phyloP scores from a whole-genome alignment of 1,139 yeast species.

The Geotrichum citri-aurantii region DNA sequence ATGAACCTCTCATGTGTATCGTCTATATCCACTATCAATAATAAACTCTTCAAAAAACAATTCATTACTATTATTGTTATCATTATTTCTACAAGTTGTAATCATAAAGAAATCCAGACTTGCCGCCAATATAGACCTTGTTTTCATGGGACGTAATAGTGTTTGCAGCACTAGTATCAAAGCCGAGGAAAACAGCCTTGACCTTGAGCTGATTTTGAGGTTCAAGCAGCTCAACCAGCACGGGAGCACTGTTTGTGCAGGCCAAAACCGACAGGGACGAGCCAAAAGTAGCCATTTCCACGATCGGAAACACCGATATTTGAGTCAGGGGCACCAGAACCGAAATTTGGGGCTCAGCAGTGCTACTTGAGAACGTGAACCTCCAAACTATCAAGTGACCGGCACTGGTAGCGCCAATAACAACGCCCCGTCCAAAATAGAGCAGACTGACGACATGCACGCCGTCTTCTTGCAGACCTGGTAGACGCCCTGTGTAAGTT shows the following conservation, averaged over 20 bases:
- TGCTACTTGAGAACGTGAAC: not conserved
- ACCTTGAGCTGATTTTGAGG: not conserved
- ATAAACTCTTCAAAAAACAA: too few species aligned
- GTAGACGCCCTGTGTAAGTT: not conserved
- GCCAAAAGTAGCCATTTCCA: not conserved
- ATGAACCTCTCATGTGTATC: not conserved
- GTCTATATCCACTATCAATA: too few species aligned
- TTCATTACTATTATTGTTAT: too few species aligned
- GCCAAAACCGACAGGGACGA: not conserved
- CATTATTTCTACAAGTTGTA: not conserved
- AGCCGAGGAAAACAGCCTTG: slow-evolving; percentile 7
- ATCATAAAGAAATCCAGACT: slow-evolving; percentile 1
- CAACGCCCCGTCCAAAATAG: slow-evolving; percentile 3
- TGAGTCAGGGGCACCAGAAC: not conserved
- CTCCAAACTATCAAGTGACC: slow-evolving; percentile 10
- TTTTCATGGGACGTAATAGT: not conserved
- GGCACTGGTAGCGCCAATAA: slow-evolving; percentile 7
- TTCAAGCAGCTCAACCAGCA: slow-evolving; percentile 3
- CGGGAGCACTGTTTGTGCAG: slow-evolving; percentile 1
- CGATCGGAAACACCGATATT: not conserved
- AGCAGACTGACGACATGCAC: not conserved
- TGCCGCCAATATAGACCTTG: slow-evolving; percentile 11
- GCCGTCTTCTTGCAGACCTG: not conserved
- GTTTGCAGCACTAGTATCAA: slow-evolving; percentile 7
- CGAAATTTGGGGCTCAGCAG: not conserved